Percentiles rank a stretch among this genome's conserved stretches.
Conservation (phyloP, 768 basidiomycete genomes). For the Harrya chromipes region DNA sequence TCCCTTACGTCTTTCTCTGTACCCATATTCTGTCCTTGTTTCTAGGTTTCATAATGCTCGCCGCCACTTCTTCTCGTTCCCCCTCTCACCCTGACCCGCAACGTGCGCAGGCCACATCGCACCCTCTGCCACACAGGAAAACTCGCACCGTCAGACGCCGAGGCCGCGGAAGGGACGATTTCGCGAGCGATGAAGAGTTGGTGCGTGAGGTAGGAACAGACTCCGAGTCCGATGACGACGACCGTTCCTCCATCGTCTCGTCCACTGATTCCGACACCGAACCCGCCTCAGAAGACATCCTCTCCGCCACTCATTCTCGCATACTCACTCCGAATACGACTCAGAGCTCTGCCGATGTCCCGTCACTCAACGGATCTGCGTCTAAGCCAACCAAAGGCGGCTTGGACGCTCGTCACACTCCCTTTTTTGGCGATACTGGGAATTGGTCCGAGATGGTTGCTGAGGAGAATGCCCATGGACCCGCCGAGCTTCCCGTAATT, state of each 20-base stretch:
- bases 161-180: conserved; percentile 54
- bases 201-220: conserved; percentile 69
- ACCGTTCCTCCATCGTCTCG: conserved; percentile 55
- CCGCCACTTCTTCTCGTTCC: conserved; percentile 37
- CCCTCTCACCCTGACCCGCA: conserved; percentile 31
- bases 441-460: conserved; percentile 88
- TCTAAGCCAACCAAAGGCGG: conserved; percentile 25
- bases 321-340: conserved; percentile 67
- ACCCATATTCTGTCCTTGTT: conserved; percentile 2
- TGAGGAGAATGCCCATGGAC: conserved; percentile 61
- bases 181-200: conserved; percentile 77
- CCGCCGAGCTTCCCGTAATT: conserved; percentile 71
- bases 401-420: conserved; percentile 33
- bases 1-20: conserved; percentile 24
- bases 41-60: conserved; percentile 43
- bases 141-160: conserved; percentile 53
- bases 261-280: conserved; percentile 71
- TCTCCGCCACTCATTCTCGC: conserved; percentile 47
- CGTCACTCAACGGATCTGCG: conserved; percentile 22
- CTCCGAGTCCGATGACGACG: conserved; percentile 62
- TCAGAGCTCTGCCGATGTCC: conserved; percentile 50
- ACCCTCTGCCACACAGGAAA: conserved; percentile 35
- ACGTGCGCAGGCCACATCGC: conserved; percentile 27
- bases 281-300: conserved; percentile 62
- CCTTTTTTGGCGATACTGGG: conserved; percentile 53